These are phyloP conservation scores for Heterobasidion occidentale DNA, from an alignment of 1,284 basidiomycete genomes.

Conservation along the genomic window DNA sequence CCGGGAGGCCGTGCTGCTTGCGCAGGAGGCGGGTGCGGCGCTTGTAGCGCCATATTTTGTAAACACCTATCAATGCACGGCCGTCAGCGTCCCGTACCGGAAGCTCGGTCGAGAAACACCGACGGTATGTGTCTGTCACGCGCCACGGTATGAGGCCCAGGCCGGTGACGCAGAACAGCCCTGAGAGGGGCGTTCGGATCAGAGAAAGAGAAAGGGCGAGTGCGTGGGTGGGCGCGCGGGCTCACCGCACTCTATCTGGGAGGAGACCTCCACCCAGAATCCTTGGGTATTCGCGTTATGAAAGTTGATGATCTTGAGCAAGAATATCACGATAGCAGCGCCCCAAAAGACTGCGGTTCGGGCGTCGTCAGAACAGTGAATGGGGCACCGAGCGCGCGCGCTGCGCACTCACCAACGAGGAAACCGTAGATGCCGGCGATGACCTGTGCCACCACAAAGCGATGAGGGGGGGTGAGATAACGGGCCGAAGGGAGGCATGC, in stretches of 20 bases:
- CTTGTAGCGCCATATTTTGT: constrained; percentile 70
- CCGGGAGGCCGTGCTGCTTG: constrained; percentile 51
- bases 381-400: neutral
- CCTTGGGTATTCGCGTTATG: constrained; percentile 57
- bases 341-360: constrained; percentile 63
- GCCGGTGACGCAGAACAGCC: constrained; percentile 76
- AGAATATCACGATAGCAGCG: constrained; percentile 72
- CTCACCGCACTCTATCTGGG: constrained; percentile 70
- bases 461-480: neutral
- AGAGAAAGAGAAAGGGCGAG: neutral
- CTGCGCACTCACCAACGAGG: constrained; percentile 44
- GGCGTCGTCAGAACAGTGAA: neutral
- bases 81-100: no score
- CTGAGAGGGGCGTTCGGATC: constrained; percentile 21
- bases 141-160: constrained; percentile 70
- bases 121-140: constrained; percentile 71
- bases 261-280: constrained; percentile 73
- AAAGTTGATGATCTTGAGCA: constrained; percentile 61
- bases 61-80: constrained; percentile 40
- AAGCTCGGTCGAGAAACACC: constrained; percentile 17
- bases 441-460: constrained; percentile 31
- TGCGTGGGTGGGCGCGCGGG: neutral
- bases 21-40: constrained; percentile 48
- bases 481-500: constrained; percentile 14
- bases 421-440: constrained; percentile 79